Evolutionary conservation across 352 stramenopile species (phyloP).

Genomic region (Blastocystis sp.): DNA sequence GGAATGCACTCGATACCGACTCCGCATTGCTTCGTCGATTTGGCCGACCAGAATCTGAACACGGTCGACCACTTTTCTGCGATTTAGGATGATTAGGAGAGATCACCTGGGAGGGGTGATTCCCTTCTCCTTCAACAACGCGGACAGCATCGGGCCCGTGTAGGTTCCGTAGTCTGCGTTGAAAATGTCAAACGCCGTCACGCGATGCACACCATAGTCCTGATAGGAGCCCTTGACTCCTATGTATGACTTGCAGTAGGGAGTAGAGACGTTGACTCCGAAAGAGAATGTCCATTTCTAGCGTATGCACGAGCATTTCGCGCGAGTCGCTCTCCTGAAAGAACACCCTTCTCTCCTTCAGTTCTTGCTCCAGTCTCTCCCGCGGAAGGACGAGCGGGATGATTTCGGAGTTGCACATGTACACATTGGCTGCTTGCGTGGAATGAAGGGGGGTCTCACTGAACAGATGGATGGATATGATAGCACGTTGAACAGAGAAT

Average conservation of each 20-base stretch:
- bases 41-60: not conserved
- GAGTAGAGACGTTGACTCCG: not conserved
- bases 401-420: not conserved
- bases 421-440: constrained; percentile 17
- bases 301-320: not conserved
- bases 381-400: not conserved
- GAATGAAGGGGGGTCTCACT: too few species aligned
- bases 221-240: not conserved
- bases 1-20: not conserved
- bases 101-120: constrained; percentile 20
- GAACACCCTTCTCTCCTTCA: not conserved
- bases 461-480: not conserved
- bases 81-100: not conserved
- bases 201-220: constrained; percentile 5
- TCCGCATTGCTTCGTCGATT: not conserved
- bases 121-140: not conserved
- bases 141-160: constrained; percentile 7
- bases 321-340: constrained; percentile 2
- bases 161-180: constrained; percentile 5
- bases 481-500: not conserved
- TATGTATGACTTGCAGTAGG: not conserved
- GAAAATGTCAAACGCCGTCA: constrained; percentile 20
- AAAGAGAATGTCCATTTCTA: constrained; percentile 27
- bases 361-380: not conserved
- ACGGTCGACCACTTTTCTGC: constrained; percentile 5